These are phyloP conservation scores for Populus hybrid DNA, from an alignment of 441 rosid genomes.

Conservation along the genomic window DNA sequence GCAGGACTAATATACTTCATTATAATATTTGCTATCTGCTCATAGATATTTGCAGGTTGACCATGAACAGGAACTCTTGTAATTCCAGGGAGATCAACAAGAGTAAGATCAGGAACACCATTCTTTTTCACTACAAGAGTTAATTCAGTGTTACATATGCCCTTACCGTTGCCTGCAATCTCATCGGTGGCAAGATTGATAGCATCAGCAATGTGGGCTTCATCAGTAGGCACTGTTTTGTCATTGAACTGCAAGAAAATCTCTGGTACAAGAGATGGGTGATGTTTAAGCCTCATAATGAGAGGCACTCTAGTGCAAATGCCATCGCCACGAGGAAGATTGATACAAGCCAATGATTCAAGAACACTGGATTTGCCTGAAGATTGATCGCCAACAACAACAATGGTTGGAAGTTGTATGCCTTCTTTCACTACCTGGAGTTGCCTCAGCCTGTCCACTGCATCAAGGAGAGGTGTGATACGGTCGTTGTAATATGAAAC, in stretches of 20 bases:
- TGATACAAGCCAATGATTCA: slow-evolving; percentile 29
- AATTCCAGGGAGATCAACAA: slow-evolving; percentile 50
- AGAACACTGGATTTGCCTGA: slow-evolving; percentile 39
- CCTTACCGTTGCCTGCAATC: not conserved
- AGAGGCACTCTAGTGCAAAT: slow-evolving; percentile 24
- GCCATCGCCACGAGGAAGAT: slow-evolving; percentile 28
- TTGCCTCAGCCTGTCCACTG: slow-evolving; percentile 26
- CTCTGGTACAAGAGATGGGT: not conserved
- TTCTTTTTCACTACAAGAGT: slow-evolving; percentile 29
- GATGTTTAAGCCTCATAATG: slow-evolving; percentile 21
- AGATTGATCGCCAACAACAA: slow-evolving; percentile 40
- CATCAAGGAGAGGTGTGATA: slow-evolving; percentile 30
- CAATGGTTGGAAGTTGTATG: slow-evolving; percentile 35
- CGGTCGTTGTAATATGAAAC: slow-evolving; percentile 22
- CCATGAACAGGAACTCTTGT: slow-evolving; percentile 43
- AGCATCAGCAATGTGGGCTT: not conserved
- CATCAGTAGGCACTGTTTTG: not conserved
- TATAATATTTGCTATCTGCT: slow-evolving; percentile 31
- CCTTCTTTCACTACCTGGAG: slow-evolving; percentile 27
- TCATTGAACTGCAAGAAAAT: not conserved
- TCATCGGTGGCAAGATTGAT: not conserved
- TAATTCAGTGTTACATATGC: not conserved
- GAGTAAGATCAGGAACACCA: slow-evolving; percentile 42
- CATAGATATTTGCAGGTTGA: slow-evolving; percentile 35
- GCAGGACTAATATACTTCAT: slow-evolving; percentile 39